Evolutionary conservation across 2,329 filamentous ascomycete genomes (phyloP).

Genomic region (Chaetomium strumarium): DNA sequence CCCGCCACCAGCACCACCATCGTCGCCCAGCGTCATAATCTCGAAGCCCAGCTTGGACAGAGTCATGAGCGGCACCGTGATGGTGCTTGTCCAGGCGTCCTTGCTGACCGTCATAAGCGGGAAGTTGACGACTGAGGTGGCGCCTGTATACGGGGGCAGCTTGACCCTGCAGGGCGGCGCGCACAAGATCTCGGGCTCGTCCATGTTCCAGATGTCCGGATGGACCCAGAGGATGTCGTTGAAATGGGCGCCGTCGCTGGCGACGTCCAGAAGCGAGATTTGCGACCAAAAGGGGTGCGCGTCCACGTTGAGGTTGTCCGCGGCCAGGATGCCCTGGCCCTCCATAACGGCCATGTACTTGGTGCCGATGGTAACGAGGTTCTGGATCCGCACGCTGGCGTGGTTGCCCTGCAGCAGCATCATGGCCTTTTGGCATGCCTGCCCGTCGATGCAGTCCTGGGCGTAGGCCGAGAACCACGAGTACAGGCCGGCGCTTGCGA

Average conservation of each 20-base stretch:
- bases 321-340: conserved; percentile 9
- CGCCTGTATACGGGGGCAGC: conserved; percentile 27
- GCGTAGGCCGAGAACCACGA: conserved; percentile 16
- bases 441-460: conserved; percentile 14
- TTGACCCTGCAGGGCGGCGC: conserved; percentile 26
- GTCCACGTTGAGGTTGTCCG: conserved; percentile 12
- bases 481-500: conserved; percentile 15
- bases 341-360: conserved; percentile 10
- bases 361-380: conserved; percentile 20
- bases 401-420: conserved; percentile 10
- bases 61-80: conserved; percentile 18
- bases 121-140: conserved; percentile 27
- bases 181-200: conserved; percentile 27
- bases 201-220: conserved; percentile 29
- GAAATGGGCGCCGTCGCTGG: conserved; percentile 13
- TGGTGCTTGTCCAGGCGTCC: conserved; percentile 29
- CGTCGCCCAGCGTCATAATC: not conserved
- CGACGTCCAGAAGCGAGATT: conserved; percentile 26
- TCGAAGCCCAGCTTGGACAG: conserved; percentile 3
- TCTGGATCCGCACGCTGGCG: conserved; percentile 13
- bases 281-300: conserved; percentile 17
- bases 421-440: conserved; percentile 17
- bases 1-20: not conserved
- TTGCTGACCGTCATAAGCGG: conserved; percentile 29
- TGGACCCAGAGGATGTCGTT: conserved; percentile 26